A percentile compares a stretch with the other conserved stretches of the same genome.
phyloP scores from a whole-genome alignment of 108 stramenopile species.

The Fragilariopsis cylindrus region DNA sequence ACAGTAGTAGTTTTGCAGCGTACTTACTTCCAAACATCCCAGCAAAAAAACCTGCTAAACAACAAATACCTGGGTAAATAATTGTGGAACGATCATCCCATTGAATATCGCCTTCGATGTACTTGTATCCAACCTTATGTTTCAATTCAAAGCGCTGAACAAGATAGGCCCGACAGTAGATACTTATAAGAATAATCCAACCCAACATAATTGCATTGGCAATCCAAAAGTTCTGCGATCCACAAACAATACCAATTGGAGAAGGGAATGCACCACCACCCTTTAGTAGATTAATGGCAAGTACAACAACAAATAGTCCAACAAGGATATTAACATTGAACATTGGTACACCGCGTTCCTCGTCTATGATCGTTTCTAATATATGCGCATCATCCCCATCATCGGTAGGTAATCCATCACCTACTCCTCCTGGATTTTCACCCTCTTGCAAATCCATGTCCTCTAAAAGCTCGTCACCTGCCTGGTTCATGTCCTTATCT shows the following conservation, averaged over 20 bases:
- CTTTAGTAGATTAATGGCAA: slow-evolving; percentile 89
- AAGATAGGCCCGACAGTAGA: slow-evolving; percentile 66
- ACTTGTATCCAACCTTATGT: slow-evolving; percentile 65
- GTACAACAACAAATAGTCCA: slow-evolving; percentile 74
- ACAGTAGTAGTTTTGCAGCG: background rate
- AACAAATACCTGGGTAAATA: slow-evolving; percentile 87
- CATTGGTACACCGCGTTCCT: slow-evolving; percentile 45
- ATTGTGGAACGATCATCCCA: slow-evolving; percentile 88
- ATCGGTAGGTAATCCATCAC: no score
- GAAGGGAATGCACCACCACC: slow-evolving; percentile 87
- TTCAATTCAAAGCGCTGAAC: slow-evolving; percentile 68
- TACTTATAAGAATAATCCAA: slow-evolving; percentile 72
- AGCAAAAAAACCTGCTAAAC: slow-evolving; percentile 93
- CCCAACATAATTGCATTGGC: slow-evolving; percentile 73
- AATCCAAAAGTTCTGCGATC: slow-evolving; percentile 84
- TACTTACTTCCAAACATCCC: slow-evolving; percentile 91
- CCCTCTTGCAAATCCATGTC: slow-evolving; percentile 41
- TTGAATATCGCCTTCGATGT: slow-evolving; percentile 90
- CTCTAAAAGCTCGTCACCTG: slow-evolving; percentile 30
- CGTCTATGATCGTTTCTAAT: slow-evolving; percentile 53
- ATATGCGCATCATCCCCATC: slow-evolving; percentile 9
- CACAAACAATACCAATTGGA: slow-evolving; percentile 93
- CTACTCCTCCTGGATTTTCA: slow-evolving; percentile 14
- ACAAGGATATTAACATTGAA: slow-evolving; percentile 67
- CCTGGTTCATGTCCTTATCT: slow-evolving; percentile 19